Percentiles rank a stretch among this genome's conserved stretches.
These are phyloP conservation scores for Solanum raphanifolium DNA, from an alignment of 257 asterid genomes.

Conservation along the genomic window DNA sequence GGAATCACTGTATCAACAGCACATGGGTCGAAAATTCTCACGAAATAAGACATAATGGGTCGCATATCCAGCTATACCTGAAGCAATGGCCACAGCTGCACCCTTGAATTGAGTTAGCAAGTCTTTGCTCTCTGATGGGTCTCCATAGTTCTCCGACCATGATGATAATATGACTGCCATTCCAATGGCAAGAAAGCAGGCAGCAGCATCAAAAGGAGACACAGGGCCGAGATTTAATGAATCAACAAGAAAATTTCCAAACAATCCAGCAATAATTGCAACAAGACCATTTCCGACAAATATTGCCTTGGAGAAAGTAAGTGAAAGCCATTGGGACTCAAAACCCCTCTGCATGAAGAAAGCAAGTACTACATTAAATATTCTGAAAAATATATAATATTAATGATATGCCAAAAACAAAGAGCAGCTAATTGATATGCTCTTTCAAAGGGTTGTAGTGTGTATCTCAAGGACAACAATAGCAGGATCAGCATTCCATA, in stretches of 20 bases:
- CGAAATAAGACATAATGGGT: not conserved
- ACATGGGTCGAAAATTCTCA: not conserved
- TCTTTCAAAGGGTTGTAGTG: not conserved
- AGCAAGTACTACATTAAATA: not conserved
- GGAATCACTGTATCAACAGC: not conserved
- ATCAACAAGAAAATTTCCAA: slow-evolving; percentile 85
- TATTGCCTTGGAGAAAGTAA: slow-evolving; percentile 93
- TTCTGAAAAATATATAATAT: not conserved
- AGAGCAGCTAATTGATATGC: not conserved
- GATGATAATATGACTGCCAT: slow-evolving; percentile 83
- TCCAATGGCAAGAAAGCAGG: slow-evolving; percentile 72
- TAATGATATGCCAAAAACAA: not conserved
- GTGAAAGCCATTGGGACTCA: slow-evolving; percentile 89
- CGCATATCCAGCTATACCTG: slow-evolving; percentile 35
- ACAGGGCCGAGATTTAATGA: slow-evolving; percentile 82
- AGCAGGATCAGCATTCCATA: not conserved
- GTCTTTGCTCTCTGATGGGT: slow-evolving; percentile 84
- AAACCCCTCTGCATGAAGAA: slow-evolving; percentile 65
- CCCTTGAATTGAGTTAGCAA: slow-evolving; percentile 81
- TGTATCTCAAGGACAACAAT: not conserved
- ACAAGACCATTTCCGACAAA: slow-evolving; percentile 95
- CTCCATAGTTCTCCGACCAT: slow-evolving; percentile 92
- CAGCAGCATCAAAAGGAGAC: slow-evolving; percentile 94
- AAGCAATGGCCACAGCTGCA: slow-evolving; percentile 90
- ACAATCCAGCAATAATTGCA: slow-evolving; percentile 82